Conservation (phyloP, 2,329 filamentous ascomycete genomes). For the Fusarium tupiense region DNA sequence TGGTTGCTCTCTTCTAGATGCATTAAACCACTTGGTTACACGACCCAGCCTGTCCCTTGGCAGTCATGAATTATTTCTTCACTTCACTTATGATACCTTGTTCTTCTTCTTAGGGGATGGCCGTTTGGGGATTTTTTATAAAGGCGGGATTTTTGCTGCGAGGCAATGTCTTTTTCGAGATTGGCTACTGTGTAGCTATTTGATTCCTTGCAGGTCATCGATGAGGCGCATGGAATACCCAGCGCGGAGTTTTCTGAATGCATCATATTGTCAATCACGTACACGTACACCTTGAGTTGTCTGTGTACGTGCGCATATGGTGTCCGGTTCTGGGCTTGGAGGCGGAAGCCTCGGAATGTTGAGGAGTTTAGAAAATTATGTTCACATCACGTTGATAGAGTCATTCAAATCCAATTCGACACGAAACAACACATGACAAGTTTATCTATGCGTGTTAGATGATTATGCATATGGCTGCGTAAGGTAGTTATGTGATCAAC, state of each 20-base stretch:
- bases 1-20: constrained; percentile 51
- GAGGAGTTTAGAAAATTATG: constrained; percentile 22
- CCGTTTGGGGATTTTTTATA: constrained; percentile 43
- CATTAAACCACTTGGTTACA: not conserved
- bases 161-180: constrained; percentile 27
- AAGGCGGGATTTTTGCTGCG: constrained; percentile 25
- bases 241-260: constrained; percentile 42
- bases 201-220: constrained; percentile 40
- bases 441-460: not conserved
- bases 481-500: not conserved
- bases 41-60: not conserved
- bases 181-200: constrained; percentile 35
- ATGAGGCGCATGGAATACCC: constrained; percentile 37
- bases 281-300: not conserved
- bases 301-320: constrained; percentile 14
- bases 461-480: not conserved
- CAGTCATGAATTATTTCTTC: constrained; percentile 9
- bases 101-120: constrained; percentile 44
- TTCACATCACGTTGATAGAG: constrained; percentile 1
- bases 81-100: constrained; percentile 38
- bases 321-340: constrained; percentile 23
- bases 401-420: not conserved
- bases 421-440: not conserved
- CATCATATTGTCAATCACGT: constrained; percentile 21
- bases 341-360: constrained; percentile 33